phyloP scores from a whole-genome alignment of 164 flowering plant genomes.

The Akebia trifoliata region DNA sequence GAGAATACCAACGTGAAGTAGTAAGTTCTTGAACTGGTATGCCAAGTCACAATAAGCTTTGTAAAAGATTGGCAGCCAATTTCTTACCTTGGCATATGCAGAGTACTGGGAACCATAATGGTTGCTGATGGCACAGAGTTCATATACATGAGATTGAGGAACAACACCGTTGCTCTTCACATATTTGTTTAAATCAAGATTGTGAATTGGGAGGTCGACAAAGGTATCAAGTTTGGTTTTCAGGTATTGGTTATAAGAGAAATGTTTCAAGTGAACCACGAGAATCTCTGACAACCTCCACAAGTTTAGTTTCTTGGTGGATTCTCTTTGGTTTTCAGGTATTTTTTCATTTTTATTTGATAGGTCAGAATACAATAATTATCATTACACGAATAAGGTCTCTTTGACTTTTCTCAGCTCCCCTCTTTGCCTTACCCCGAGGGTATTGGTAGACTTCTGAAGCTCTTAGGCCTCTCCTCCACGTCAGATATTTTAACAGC shows the following conservation, averaged over 20 bases:
- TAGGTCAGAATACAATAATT: no score
- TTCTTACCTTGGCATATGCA: constrained; percentile 81
- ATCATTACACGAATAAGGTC: no score
- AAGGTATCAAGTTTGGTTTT: constrained; percentile 89
- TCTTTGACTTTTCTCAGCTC: no score
- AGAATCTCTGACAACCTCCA: constrained; percentile 94
- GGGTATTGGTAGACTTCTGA: no score
- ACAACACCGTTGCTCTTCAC: constrained; percentile 44
- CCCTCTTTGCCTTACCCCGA: no score
- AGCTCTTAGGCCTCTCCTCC: no score
- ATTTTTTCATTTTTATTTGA: no score
- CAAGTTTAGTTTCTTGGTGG: constrained; percentile 86
- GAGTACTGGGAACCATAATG: constrained; percentile 98
- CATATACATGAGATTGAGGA: constrained; percentile 50
- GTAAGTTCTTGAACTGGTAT: no score
- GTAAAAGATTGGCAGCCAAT: no score
- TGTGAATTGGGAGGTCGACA: constrained; percentile 78
- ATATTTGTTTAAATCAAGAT: constrained; percentile 79
- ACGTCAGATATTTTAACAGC: no score
- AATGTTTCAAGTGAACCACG: constrained; percentile 87
- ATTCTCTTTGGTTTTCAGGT: constrained; percentile 92
- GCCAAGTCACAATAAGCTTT: no score
- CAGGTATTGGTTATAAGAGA: constrained; percentile 75
- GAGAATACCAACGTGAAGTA: no score
- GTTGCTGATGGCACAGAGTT: constrained; percentile 91